These are phyloP conservation scores for Irpex rosettiformis DNA, from an alignment of 1,284 basidiomycete species.

Conservation along the genomic window DNA sequence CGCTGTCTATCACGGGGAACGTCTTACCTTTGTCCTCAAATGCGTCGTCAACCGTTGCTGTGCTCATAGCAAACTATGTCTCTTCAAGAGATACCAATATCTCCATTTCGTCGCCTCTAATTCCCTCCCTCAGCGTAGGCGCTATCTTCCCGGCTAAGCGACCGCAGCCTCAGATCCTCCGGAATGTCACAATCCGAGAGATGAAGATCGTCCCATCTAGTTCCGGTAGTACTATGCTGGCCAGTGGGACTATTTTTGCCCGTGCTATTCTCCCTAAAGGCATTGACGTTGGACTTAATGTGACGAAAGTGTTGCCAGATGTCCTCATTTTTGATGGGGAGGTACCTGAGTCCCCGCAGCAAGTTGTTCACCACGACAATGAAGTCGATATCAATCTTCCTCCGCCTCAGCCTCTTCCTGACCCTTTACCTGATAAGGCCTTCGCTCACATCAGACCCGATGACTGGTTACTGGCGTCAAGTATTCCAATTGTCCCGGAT, in stretches of 20 bases:
- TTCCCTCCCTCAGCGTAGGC: slow-evolving; percentile 44
- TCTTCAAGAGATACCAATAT: slow-evolving; percentile 54
- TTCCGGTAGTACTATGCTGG: slow-evolving; percentile 41
- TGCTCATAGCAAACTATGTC: slow-evolving; percentile 60
- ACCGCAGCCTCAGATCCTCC: slow-evolving; percentile 58
- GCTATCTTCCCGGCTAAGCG: slow-evolving; percentile 61
- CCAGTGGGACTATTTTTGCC: slow-evolving; percentile 64
- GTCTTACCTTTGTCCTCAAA: slow-evolving; percentile 51
- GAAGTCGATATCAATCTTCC: slow-evolving; percentile 25
- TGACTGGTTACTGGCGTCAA: slow-evolving; percentile 59
- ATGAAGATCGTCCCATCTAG: slow-evolving; percentile 62
- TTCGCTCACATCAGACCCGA: slow-evolving; percentile 71
- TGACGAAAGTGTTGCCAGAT: slow-evolving; percentile 65
- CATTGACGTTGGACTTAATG: slow-evolving; percentile 57
- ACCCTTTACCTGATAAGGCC: slow-evolving; percentile 63
- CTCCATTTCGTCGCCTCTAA: slow-evolving; percentile 48
- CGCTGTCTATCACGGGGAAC: slow-evolving; percentile 52
- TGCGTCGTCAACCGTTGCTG: slow-evolving; percentile 48
- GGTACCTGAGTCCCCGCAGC: slow-evolving; percentile 35
- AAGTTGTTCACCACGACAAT: slow-evolving; percentile 6
- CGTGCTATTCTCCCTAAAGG: slow-evolving; percentile 63
- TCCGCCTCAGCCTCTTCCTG: slow-evolving; percentile 46
- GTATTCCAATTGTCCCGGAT: slow-evolving; percentile 37
- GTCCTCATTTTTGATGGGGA: slow-evolving; percentile 73
- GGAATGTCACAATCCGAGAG: slow-evolving; percentile 65